These are phyloP conservation scores for Psilocybe cubensis DNA, from an alignment of 768 basidiomycete genomes.

Conservation along the genomic window DNA sequence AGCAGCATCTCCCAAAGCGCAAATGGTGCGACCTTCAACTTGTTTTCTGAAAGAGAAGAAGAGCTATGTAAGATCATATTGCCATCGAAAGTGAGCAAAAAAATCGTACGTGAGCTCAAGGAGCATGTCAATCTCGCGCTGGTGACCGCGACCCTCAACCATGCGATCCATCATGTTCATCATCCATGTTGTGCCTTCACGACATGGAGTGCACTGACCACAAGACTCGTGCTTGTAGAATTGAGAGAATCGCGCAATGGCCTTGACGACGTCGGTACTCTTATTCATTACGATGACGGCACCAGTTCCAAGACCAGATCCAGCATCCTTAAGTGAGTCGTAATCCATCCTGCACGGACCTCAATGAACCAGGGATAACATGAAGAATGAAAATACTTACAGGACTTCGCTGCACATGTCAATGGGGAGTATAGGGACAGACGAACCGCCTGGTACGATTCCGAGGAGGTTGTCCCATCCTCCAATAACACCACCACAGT, in stretches of 20 bases:
- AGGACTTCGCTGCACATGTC: constrained; percentile 85
- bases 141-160: constrained; percentile 88
- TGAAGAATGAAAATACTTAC: constrained; percentile 50
- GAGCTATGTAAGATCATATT: background rate
- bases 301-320: constrained; percentile 96
- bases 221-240: constrained; percentile 99
- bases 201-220: constrained; percentile 94
- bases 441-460: constrained; percentile 95
- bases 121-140: constrained; percentile 97
- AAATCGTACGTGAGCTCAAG: constrained; percentile 83
- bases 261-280: constrained; percentile 91
- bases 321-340: constrained; percentile 95
- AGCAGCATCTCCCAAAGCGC: constrained; percentile 95
- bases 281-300: constrained; percentile 99
- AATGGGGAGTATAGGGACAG: constrained; percentile 90
- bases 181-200: constrained; percentile 98
- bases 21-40: constrained; percentile 96
- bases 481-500: constrained; percentile 92
- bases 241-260: constrained; percentile 93
- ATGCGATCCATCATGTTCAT: constrained; percentile 99
- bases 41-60: constrained; percentile 68
- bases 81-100: background rate
- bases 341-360: constrained; percentile 82
- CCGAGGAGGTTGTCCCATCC: constrained; percentile 98
- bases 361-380: constrained; percentile 10